Evolutionary conservation across 2,329 filamentous ascomycete genomes (phyloP).

Genomic region (Fusarium begoniae): DNA sequence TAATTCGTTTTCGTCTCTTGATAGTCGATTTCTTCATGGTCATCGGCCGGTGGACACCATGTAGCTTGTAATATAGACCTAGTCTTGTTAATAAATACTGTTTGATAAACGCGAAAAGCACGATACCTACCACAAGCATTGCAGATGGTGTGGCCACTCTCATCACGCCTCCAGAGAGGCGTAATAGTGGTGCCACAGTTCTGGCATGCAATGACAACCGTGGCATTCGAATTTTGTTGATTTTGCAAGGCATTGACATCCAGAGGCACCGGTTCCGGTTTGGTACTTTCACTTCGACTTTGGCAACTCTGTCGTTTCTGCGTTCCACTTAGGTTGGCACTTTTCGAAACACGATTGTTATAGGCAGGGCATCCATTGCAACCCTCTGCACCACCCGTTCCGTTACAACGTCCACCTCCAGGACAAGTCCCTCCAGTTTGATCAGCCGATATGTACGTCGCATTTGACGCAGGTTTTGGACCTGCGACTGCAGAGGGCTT

Average conservation of each 20-base stretch:
- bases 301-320: slow-evolving; percentile 55
- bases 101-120: not conserved
- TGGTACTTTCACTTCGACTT: slow-evolving; percentile 37
- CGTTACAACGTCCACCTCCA: slow-evolving; percentile 93
- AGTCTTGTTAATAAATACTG: slow-evolving; percentile 18
- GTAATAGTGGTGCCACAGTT: slow-evolving; percentile 98
- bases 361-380: slow-evolving; percentile 96
- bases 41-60: slow-evolving; percentile 90
- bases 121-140: slow-evolving; percentile 88
- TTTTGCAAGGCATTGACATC: slow-evolving; percentile 48
- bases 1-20: slow-evolving; percentile 93
- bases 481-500: slow-evolving; percentile 50
- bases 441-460: slow-evolving; percentile 81
- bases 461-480: slow-evolving; percentile 53
- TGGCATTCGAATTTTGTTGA: slow-evolving; percentile 44
- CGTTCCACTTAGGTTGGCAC: slow-evolving; percentile 73
- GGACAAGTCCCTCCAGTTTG: slow-evolving; percentile 89
- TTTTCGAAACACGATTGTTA: slow-evolving; percentile 95
- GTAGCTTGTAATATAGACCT: slow-evolving; percentile 97
- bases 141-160: slow-evolving; percentile 95
- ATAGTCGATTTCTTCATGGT: slow-evolving; percentile 99
- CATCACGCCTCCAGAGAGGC: slow-evolving; percentile 93
- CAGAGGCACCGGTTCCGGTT: slow-evolving; percentile 44
- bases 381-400: slow-evolving; percentile 92
- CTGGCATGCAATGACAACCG: slow-evolving; percentile 84